phyloP scores from a whole-genome alignment of 805 yeast species.

The Candida khao-thaluensis region DNA sequence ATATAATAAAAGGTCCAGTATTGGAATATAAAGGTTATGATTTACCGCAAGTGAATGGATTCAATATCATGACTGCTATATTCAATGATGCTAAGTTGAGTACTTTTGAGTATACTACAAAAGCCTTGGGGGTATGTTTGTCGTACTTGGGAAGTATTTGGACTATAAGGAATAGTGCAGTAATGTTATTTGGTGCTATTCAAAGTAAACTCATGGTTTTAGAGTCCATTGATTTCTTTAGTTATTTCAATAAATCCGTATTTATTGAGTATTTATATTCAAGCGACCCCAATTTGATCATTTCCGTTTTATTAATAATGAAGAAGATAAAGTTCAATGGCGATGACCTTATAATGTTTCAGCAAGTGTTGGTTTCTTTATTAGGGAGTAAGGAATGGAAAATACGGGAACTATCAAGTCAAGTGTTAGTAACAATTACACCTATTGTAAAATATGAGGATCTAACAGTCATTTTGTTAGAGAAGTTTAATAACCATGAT shows the following conservation, averaged over 20 bases:
- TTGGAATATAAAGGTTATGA: constrained; percentile 49
- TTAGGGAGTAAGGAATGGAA: constrained; percentile 69
- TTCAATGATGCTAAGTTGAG: constrained; percentile 72
- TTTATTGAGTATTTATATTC: constrained; percentile 40
- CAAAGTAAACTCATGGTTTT: constrained; percentile 78
- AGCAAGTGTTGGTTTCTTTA: constrained; percentile 45
- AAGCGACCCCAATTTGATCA: constrained; percentile 55
- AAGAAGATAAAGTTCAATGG: constrained; percentile 61
- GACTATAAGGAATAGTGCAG: constrained; percentile 89
- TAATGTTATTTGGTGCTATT: constrained; percentile 86
- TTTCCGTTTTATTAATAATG: constrained; percentile 73
- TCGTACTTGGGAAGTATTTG: constrained; percentile 67
- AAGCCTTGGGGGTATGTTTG: constrained; percentile 61
- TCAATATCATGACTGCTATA: constrained; percentile 76
- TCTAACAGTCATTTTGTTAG: constrained; percentile 47
- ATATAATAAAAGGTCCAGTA: constrained; percentile 51
- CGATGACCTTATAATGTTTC: constrained; percentile 50
- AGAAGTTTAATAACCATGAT: constrained; percentile 20
- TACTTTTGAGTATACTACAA: constrained; percentile 52
- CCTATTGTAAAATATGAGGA: constrained; percentile 47
- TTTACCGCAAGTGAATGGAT: constrained; percentile 91
- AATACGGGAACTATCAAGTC: constrained; percentile 82
- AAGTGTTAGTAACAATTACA: constrained; percentile 48
- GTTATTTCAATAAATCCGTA: constrained; percentile 54
- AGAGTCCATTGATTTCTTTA: constrained; percentile 69